Conservation (phyloP, 108 stramenopile genomes). For the Nitzschia sp. region DNA sequence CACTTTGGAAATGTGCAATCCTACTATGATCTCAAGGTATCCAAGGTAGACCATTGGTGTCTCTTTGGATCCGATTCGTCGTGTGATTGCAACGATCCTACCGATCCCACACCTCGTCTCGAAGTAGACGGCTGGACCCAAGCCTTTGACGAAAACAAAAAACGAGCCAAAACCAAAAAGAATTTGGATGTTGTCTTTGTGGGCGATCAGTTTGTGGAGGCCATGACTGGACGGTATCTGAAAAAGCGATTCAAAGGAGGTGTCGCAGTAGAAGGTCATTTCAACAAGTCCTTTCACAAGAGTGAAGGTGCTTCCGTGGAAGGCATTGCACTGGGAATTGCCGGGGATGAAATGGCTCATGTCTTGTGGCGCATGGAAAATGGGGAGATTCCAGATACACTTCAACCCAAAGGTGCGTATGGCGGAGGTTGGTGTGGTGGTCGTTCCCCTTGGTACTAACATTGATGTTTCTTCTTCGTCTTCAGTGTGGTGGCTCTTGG, state of each 20-base stretch:
- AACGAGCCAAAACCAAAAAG: slow-evolving; percentile 30
- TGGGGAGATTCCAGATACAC: slow-evolving; percentile 55
- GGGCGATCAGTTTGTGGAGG: slow-evolving; percentile 68
- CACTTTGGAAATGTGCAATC: slow-evolving; percentile 48
- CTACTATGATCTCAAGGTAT: slow-evolving; percentile 55
- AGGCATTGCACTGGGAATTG: slow-evolving; percentile 66
- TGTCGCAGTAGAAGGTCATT: slow-evolving; percentile 43
- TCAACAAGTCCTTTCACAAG: slow-evolving; percentile 42
- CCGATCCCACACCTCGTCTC: slow-evolving; percentile 36
- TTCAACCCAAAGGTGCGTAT: slow-evolving; percentile 19
- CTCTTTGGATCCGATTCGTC: slow-evolving; percentile 43
- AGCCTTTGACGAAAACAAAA: slow-evolving; percentile 50
- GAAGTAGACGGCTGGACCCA: slow-evolving; percentile 40
- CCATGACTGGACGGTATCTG: slow-evolving; percentile 42
- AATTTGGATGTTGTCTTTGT: slow-evolving; percentile 71
- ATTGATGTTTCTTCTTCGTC: background rate
- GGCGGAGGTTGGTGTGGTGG: background rate
- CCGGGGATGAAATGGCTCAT: slow-evolving; percentile 63
- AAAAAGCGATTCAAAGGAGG: slow-evolving; percentile 3
- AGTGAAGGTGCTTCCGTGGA: slow-evolving; percentile 46
- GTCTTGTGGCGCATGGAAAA: slow-evolving; percentile 77
- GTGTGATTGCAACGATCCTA: slow-evolving; percentile 62
- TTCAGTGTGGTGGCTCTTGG: slow-evolving; percentile 44
- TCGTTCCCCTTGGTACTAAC: background rate
- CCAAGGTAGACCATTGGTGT: slow-evolving; percentile 69